Evolutionary conservation across 2,329 filamentous ascomycete genomes (phyloP).

Genomic region (Meredithiella fracta): DNA sequence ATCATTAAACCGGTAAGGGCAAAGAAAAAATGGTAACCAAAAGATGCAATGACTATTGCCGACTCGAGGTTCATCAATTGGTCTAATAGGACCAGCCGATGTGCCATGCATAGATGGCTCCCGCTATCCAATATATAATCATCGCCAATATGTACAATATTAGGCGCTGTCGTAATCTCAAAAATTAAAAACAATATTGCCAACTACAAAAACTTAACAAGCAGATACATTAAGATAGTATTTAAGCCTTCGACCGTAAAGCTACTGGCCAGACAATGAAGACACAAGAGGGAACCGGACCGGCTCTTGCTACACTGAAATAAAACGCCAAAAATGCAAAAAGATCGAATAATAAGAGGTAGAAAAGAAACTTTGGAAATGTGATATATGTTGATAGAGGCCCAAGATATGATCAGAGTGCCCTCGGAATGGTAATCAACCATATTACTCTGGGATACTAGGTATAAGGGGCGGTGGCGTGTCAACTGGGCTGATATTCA

Average conservation of each 20-base stretch:
- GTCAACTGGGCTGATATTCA: neutral
- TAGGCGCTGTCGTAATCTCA: neutral
- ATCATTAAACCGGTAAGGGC: constrained; percentile 1
- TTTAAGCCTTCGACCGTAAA: neutral
- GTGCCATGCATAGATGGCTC: neutral
- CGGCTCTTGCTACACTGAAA: neutral
- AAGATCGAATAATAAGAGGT: neutral
- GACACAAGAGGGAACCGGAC: neutral
- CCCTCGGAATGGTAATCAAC: neutral
- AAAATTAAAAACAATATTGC: constrained; percentile 2
- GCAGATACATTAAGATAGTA: too few species aligned
- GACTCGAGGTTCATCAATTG: neutral
- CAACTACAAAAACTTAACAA: neutral
- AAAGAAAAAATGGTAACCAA: neutral
- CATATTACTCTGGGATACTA: neutral
- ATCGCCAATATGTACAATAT: neutral
- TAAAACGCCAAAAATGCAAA: neutral
- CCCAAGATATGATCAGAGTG: neutral
- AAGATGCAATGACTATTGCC: neutral
- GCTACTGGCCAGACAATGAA: neutral
- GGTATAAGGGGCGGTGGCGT: neutral
- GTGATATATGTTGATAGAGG: too few species aligned
- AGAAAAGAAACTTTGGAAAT: neutral
- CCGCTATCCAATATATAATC: neutral
- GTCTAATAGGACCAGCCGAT: neutral